Conservation (phyloP, 768 basidiomycete species). For the Kwoniella bestiolae region DNA sequence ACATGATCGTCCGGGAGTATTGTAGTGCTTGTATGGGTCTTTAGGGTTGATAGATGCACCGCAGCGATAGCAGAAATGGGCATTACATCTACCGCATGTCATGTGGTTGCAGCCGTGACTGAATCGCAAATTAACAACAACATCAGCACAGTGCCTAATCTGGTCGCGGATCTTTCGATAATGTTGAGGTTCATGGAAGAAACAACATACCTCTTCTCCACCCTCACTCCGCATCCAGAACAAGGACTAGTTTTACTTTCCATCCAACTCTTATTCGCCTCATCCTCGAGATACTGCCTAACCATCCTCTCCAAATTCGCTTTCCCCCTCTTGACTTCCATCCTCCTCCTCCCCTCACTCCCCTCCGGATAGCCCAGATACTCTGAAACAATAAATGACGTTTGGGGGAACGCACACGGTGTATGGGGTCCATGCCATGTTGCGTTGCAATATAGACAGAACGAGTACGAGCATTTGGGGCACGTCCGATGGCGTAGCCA, state of each 20-base stretch:
- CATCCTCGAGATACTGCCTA: conserved; percentile 70
- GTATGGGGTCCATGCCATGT: conserved; percentile 87
- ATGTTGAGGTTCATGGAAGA: background rate
- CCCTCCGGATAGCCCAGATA: conserved; percentile 68
- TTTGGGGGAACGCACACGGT: conserved; percentile 69
- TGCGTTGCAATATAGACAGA: conserved; percentile 79
- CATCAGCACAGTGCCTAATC: background rate
- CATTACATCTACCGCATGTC: conserved; percentile 56
- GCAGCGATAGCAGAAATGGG: conserved; percentile 50
- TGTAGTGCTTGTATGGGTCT: conserved; percentile 55
- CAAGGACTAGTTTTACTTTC: conserved; percentile 67
- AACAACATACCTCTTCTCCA: conserved; percentile 63
- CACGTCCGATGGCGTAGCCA: conserved; percentile 78
- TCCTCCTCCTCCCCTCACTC: conserved; percentile 61
- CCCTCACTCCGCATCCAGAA: conserved; percentile 72
- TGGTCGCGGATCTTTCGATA: background rate
- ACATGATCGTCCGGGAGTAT: conserved; percentile 42
- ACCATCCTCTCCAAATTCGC: conserved; percentile 68
- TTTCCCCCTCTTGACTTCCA: conserved; percentile 72
- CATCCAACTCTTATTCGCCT: conserved; percentile 75
- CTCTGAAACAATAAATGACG: conserved; percentile 69
- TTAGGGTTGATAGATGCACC: conserved; percentile 35
- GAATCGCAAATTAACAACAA: background rate
- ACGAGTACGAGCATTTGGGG: conserved; percentile 71
- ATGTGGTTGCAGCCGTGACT: conserved; percentile 82